Percentiles rank a stretch among this genome's conserved stretches.
Conservation (phyloP, 1,139 yeast species). For the Geotrichum candidum region DNA sequence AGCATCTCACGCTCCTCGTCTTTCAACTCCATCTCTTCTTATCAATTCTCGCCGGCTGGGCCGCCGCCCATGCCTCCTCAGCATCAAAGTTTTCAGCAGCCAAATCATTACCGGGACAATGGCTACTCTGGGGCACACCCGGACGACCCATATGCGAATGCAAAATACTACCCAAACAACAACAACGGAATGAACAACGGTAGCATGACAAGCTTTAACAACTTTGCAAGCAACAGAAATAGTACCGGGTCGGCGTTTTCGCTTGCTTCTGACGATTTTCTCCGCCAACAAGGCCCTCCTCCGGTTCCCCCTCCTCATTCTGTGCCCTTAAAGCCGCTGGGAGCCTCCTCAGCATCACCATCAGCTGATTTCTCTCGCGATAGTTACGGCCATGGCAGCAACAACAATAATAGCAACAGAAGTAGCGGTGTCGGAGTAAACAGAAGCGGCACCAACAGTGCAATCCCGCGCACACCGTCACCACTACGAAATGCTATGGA, state of each 20-base stretch:
- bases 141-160: not conserved
- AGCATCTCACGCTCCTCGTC: not conserved
- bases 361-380: not conserved
- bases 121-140: not conserved
- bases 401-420: not conserved
- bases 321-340: conserved; percentile 16
- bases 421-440: not conserved
- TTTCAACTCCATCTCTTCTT: not conserved
- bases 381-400: not conserved
- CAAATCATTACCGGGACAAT: not conserved
- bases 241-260: not conserved
- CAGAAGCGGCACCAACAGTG: not conserved
- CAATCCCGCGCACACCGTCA: conserved; percentile 45
- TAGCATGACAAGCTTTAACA: not conserved
- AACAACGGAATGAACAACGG: not conserved
- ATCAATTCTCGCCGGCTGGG: not conserved
- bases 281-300: conserved; percentile 19
- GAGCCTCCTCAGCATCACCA: not conserved
- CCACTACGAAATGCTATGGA: conserved; percentile 40
- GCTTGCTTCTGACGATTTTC: not conserved
- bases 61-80: not conserved
- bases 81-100: not conserved
- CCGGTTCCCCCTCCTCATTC: conserved; percentile 32
- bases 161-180: not conserved
- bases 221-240: not conserved